Base-by-base conservation (phyloP, 257 asterid species). In the Plantago major region DNA sequence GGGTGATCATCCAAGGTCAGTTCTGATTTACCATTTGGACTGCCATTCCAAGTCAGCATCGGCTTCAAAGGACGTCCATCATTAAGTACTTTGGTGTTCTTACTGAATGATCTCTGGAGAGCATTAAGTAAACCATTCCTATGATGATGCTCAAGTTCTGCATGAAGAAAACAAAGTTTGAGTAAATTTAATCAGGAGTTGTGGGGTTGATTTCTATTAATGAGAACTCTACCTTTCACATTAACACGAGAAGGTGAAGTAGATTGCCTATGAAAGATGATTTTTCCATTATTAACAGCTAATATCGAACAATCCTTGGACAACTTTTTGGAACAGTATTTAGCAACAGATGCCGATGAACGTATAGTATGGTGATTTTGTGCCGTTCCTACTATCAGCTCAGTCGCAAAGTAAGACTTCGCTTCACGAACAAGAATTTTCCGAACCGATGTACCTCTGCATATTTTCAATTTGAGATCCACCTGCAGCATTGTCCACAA, bases 381-480 rank as follows among this genome's bases (percentile, higher is more conserved):
- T 22, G 97, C 84, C 15, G 91, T 82, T 51, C 97, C 99, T 5
- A 93, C 75, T 42, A 93, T 80, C 51, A 93, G 85, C 52, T 83
- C 85, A 12, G 87, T 74, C 0, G 97, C 97, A 42, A 60, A 66
- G 71, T 80, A 81, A 67, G 95, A 72, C 55, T 78, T 85, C 3
- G 99, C 89, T 61, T 93, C 99, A 3, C 93, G 94, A 43, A 87
- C 91, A 22, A 93, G 78, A 65, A 83, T 82, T 72, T 89, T 84
- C 10, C 79, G 69, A 43, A 78, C 51, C 3, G 99, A 87, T 56
- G 90, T 66, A 46, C 99, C 99, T 75, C 99, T 78, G 79, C 97
- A 89, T 71, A 93, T 87, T 84, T 89, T 93, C 18, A 93, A 82
- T 63, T 89, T 93, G 57, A 93, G 97, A 85, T 93, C 96, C 46